Conservation (phyloP, 2,329 filamentous ascomycete species). For the Paraphaeosphaeria sporulosa region DNA sequence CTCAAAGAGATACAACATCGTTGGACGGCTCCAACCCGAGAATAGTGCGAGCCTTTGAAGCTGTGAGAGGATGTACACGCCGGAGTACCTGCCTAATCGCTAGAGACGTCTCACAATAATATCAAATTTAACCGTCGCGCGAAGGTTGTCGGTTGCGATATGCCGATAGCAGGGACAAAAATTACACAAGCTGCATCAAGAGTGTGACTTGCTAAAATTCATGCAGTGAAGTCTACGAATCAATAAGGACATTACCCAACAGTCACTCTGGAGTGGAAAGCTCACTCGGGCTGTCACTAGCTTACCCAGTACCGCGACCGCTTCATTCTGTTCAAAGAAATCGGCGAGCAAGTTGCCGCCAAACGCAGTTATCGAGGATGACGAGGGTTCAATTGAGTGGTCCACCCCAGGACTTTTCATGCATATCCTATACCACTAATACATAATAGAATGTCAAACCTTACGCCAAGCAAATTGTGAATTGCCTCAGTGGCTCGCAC, state of each 20-base stretch:
- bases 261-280: neutral
- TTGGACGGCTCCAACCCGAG: constrained; percentile 60
- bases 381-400: neutral
- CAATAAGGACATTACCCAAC: neutral
- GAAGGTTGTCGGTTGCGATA: neutral
- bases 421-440: neutral
- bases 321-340: neutral
- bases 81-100: neutral
- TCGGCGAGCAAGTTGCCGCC: neutral
- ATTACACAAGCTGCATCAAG: neutral
- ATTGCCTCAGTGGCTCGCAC: neutral
- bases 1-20: constrained; percentile 93
- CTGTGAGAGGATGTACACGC: neutral
- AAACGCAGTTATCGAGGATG: neutral
- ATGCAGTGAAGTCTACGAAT: neutral
- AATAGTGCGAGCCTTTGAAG: constrained; percentile 8
- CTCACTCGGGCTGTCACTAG: neutral
- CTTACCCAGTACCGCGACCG: neutral
- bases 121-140: neutral
- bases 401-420: neutral
- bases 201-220: neutral
- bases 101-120: neutral
- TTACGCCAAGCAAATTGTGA: neutral
- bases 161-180: neutral
- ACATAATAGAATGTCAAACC: neutral